These are phyloP conservation scores for Anthostomella pinea DNA, from an alignment of 2,329 filamentous ascomycete species.

Conservation along the genomic window DNA sequence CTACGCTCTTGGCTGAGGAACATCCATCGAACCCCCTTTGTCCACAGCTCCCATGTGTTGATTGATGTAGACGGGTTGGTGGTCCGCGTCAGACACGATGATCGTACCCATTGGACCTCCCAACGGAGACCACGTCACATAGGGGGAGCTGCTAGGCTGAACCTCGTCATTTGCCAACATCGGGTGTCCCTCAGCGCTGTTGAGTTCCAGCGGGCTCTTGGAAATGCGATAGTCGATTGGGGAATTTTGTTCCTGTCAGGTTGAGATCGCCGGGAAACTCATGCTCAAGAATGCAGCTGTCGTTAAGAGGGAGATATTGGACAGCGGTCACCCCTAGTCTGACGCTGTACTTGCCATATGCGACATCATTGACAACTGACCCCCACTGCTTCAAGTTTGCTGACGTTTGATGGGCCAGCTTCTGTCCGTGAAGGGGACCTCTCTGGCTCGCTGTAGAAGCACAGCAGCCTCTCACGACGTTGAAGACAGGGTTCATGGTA, in stretches of 20 bases:
- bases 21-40: constrained; percentile 35
- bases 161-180: constrained; percentile 30
- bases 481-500: too few species aligned
- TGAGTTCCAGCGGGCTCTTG: constrained; percentile 37
- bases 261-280: constrained; percentile 28
- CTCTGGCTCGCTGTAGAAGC: constrained; percentile 71
- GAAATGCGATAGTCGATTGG: constrained; percentile 46
- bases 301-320: constrained; percentile 49
- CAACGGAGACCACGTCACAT: constrained; percentile 42
- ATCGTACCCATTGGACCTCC: constrained; percentile 46
- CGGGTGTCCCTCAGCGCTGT: constrained; percentile 29
- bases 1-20: constrained; percentile 25
- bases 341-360: constrained; percentile 56
- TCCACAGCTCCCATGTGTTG: constrained; percentile 28
- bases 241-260: constrained; percentile 35
- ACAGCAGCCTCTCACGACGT: too few species aligned
- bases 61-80: constrained; percentile 41
- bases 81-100: constrained; percentile 38
- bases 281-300: constrained; percentile 55
- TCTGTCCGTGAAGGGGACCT: constrained; percentile 63
- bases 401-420: constrained; percentile 62
- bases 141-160: constrained; percentile 39
- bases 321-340: constrained; percentile 69
- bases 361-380: constrained; percentile 56
- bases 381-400: constrained; percentile 60